phyloP scores from a whole-genome alignment of 139 green algal species.

The Volvox africanus region DNA sequence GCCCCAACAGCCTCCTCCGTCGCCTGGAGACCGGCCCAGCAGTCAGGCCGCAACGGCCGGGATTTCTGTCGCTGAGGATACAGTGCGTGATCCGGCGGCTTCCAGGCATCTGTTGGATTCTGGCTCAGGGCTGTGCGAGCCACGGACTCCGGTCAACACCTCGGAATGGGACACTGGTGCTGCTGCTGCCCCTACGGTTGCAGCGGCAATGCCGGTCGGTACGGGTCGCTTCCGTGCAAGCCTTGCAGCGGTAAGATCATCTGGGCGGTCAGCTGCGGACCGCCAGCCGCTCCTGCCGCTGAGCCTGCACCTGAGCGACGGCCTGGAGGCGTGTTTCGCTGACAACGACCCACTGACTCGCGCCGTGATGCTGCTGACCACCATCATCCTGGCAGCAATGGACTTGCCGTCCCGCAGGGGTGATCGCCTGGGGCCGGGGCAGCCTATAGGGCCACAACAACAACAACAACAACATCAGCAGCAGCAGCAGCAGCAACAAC shows the following conservation, averaged over 20 bases:
- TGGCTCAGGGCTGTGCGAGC: too few relatives aligned
- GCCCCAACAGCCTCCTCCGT: not conserved
- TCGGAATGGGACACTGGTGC: not conserved
- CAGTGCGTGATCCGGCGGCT: too few relatives aligned
- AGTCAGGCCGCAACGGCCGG: too few relatives aligned
- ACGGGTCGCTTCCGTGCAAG: not conserved
- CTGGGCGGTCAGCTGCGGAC: not conserved
- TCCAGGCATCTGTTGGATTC: too few relatives aligned
- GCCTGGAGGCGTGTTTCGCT: not conserved
- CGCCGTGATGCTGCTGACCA: slow-evolving; percentile 5
- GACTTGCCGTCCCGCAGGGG: not conserved
- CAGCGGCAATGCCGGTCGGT: not conserved
- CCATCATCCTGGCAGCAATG: not conserved
- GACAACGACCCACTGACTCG: not conserved
- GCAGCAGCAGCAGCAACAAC: too few relatives aligned
- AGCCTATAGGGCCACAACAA: too few relatives aligned
- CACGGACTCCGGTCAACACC: too few relatives aligned
- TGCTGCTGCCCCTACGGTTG: not conserved
- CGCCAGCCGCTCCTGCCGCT: not conserved
- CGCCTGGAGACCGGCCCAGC: too few relatives aligned
- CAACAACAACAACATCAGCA: too few relatives aligned
- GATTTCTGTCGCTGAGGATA: too few relatives aligned
- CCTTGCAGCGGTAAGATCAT: not conserved
- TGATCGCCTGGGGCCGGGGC: too few relatives aligned
- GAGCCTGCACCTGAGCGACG: not conserved